Conservation (phyloP, 805 yeast genomes). For the Maudiozyma turicensis region DNA sequence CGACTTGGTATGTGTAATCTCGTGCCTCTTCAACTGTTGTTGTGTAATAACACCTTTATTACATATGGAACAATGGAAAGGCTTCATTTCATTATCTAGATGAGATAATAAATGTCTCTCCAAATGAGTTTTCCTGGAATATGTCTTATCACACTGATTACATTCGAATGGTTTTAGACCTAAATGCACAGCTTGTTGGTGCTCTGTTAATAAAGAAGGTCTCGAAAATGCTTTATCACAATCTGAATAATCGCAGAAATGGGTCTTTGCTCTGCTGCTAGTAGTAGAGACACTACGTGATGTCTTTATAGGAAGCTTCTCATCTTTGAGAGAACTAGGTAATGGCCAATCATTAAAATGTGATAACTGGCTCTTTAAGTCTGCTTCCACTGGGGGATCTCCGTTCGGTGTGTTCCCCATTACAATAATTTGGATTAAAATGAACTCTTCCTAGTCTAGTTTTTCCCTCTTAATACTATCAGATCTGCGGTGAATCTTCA, state of each 20-base stretch:
- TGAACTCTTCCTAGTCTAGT: no score
- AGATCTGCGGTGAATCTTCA: no score
- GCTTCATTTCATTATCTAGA: constrained; percentile 41
- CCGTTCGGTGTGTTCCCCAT: not conserved
- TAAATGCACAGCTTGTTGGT: constrained; percentile 58
- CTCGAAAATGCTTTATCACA: constrained; percentile 72
- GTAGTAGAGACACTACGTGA: constrained; percentile 4
- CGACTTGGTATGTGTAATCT: constrained; percentile 64
- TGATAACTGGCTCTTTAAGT: not conserved
- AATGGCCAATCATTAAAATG: not conserved
- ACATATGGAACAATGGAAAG: constrained; percentile 64
- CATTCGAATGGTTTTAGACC: constrained; percentile 74
- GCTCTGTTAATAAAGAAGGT: constrained; percentile 79
- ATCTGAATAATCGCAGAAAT: constrained; percentile 51
- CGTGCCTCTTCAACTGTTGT: constrained; percentile 81
- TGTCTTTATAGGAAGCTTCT: not conserved
- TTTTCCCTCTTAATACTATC: not conserved
- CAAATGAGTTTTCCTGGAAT: constrained; percentile 71
- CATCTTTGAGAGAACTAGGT: not conserved
- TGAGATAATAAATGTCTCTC: constrained; percentile 67
- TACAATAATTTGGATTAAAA: no score
- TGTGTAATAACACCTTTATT: constrained; percentile 70
- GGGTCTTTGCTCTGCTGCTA: constrained; percentile 45
- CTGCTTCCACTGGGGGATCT: not conserved
- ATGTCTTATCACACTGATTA: constrained; percentile 50